Evolutionary conservation across 768 basidiomycete genomes (phyloP), one percentile per base, ranked within the genome.

Genomic region (Trametes punicea): DNA sequence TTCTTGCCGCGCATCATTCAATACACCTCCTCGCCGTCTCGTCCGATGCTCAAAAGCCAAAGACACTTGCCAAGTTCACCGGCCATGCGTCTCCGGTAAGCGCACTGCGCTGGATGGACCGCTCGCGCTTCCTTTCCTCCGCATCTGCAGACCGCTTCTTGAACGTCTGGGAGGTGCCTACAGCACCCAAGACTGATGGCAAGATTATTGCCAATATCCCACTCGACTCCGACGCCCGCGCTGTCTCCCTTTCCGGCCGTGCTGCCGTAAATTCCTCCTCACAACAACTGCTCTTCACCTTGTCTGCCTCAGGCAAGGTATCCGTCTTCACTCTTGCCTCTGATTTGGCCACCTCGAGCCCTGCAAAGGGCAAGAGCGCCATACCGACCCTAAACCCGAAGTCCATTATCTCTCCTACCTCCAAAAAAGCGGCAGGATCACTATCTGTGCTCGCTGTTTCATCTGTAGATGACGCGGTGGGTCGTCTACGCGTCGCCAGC

Each of bases 111-210:
- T 87, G 84, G 84, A 63, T 65, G 26, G 71, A 73, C 46, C 62
- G 76, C 8, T 72, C 71, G 33, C 78, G 75, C 26, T 84, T 88
- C 66, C 67, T 83, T 48, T 83, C 87, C 3, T 72, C 74, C 44
- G 86, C 86, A 11, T 80, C 86, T 64, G 74, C 71, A 6, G 87
- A 88, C 66, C 79, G 85, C 26, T 78, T 82, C 56, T 67, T 85
- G 7, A 81, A 83, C 54, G 68, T 85, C 16, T 88, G 87, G 86
- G 75, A 81, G 55, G 65, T 80, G 20, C 74, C 78, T 33, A 68
- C 74, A 36, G 68, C 68, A 3, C 64, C 74, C 9, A 69, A 72
- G 15, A 62, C 66, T 13, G 75, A 79, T 62, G 81, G 83, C 29
- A 81, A 73, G 60, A 73, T 84, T n/a, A 65, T 78, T 18, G 84